These are phyloP conservation scores for Nemania diffusa DNA, from an alignment of 2,329 filamentous ascomycete species.

Conservation along the genomic window DNA sequence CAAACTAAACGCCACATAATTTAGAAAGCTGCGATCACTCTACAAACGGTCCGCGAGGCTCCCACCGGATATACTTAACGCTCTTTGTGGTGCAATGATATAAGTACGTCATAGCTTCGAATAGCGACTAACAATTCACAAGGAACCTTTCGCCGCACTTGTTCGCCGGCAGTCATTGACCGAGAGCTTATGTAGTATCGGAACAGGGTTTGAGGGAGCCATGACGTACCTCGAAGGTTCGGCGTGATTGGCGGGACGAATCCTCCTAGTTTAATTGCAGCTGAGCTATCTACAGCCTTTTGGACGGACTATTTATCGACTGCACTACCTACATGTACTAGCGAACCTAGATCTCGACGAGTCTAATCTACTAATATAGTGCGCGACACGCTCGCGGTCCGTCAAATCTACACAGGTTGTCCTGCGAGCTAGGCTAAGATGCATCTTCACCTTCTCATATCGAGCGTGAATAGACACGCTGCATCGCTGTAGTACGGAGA, in stretches of 20 bases:
- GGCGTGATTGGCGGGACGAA: slow-evolving; percentile 20
- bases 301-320: slow-evolving; percentile 5
- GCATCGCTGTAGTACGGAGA: background rate
- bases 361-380: slow-evolving; percentile 9
- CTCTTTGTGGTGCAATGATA: slow-evolving; percentile 46
- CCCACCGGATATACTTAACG: slow-evolving; percentile 43
- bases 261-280: slow-evolving; percentile 20
- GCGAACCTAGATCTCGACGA: slow-evolving; percentile 2
- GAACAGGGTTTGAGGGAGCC: background rate
- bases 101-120: slow-evolving; percentile 36
- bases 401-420: slow-evolving; percentile 1
- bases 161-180: too few species aligned
- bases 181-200: background rate
- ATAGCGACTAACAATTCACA: slow-evolving; percentile 5
- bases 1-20: background rate
- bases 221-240: slow-evolving; percentile 13
- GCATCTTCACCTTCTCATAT: background rate
- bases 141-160: slow-evolving; percentile 32
- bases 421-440: slow-evolving; percentile 13
- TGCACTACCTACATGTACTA: background rate
- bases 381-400: slow-evolving; percentile 8
- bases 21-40: slow-evolving; percentile 27
- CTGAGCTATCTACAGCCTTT: slow-evolving; percentile 13
- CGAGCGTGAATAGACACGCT: background rate
- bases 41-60: slow-evolving; percentile 45